phyloP scores from a whole-genome alignment of 768 basidiomycete species.

The Russula sp. region DNA sequence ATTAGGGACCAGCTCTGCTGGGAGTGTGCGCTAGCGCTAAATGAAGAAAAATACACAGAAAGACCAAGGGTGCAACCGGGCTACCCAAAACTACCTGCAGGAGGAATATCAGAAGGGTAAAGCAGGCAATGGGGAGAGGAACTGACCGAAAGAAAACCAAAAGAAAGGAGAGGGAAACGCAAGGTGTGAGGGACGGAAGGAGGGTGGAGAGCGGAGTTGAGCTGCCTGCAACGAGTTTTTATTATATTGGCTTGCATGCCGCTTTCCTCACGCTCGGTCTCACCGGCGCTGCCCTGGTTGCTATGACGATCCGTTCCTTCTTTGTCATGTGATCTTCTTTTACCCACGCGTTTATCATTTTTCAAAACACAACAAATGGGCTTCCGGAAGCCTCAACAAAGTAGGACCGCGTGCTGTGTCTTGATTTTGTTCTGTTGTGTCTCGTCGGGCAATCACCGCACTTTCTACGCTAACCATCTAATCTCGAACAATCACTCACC shows the following conservation, averaged over 20 bases:
- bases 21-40: constrained; percentile 9
- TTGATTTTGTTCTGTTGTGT: too few species aligned
- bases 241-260: too few species aligned
- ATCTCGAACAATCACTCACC: neutral
- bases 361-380: too few species aligned
- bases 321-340: too few species aligned
- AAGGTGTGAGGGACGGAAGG: neutral
- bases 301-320: constrained; percentile 2
- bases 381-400: too few species aligned
- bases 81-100: constrained; percentile 47
- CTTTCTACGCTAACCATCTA: neutral
- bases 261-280: neutral
- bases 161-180: neutral
- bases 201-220: neutral
- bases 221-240: neutral
- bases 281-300: constrained; percentile 7
- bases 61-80: constrained; percentile 65
- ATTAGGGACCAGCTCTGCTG: constrained; percentile 38
- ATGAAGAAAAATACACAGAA: constrained; percentile 37
- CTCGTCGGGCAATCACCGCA: too few species aligned
- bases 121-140: neutral
- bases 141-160: constrained; percentile 9
- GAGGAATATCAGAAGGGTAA: neutral
- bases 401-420: too few species aligned
- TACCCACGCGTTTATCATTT: neutral